A percentile compares a stretch with the other conserved stretches of the same genome.
Conservation (phyloP, 2,329 filamentous ascomycete species). For the Rhinocladiella mackenziei region DNA sequence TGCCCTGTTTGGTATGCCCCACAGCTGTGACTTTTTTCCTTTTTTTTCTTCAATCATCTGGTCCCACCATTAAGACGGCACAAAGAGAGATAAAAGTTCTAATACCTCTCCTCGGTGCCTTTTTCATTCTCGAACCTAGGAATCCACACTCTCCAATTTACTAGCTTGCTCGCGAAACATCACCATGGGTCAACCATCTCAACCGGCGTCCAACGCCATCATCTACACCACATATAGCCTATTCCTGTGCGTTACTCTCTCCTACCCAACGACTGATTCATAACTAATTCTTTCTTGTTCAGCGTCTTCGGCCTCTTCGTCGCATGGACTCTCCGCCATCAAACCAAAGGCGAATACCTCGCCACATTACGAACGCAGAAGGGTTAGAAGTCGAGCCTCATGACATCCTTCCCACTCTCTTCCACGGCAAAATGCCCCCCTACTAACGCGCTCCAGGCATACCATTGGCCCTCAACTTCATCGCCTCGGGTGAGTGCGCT, state of each 20-base stretch:
- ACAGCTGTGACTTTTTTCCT: slow-evolving; percentile 1
- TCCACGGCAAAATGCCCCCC: slow-evolving; percentile 1
- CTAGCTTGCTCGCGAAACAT: no score
- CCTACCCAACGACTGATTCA: slow-evolving; percentile 4
- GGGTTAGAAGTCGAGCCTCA: slow-evolving; percentile 49
- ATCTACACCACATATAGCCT: slow-evolving; percentile 74
- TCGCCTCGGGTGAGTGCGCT: slow-evolving; percentile 78
- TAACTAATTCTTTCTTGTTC: slow-evolving; percentile 19
- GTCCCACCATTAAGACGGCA: no score
- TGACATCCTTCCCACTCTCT: not conserved
- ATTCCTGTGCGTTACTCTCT: slow-evolving; percentile 60
- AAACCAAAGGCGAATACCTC: slow-evolving; percentile 68
- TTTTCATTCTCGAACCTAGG: no score
- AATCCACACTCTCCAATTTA: no score
- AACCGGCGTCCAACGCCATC: slow-evolving; percentile 73
- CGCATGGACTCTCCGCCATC: slow-evolving; percentile 55
- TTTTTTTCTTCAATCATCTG: slow-evolving; percentile 1
- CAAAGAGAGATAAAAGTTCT: not conserved
- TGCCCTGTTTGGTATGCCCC: no score
- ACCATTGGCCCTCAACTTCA: slow-evolving; percentile 81
- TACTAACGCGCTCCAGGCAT: slow-evolving; percentile 54
- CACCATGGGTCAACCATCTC: slow-evolving; percentile 70
- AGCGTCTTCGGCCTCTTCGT: slow-evolving; percentile 61
- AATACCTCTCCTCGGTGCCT: no score
- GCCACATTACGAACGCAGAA: slow-evolving; percentile 77